Conservation (phyloP, 257 asterid genomes). For the Ilex aquifolium region DNA sequence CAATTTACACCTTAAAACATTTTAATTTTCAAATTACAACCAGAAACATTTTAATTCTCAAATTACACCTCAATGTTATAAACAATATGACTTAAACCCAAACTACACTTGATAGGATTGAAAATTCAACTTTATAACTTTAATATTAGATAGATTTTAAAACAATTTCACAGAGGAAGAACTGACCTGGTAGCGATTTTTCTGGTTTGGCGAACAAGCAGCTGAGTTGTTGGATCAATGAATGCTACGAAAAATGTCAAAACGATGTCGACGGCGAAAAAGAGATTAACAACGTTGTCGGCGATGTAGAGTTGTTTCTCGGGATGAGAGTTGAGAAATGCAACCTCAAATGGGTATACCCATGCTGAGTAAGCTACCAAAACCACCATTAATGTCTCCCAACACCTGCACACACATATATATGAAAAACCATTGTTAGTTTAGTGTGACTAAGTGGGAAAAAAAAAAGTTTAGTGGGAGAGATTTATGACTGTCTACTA, state of each 20-base stretch:
- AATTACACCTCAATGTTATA: too few species aligned
- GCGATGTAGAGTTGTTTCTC: constrained; percentile 31
- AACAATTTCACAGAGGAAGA: neutral
- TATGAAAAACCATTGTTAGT: too few species aligned
- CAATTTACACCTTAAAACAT: too few species aligned
- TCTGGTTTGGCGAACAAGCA: constrained; percentile 46
- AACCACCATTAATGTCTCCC: constrained; percentile 79
- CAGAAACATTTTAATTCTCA: too few species aligned
- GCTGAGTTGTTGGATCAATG: constrained; percentile 67
- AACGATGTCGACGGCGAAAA: constrained; percentile 62
- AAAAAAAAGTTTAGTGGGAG: too few species aligned
- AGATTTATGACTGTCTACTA: too few species aligned
- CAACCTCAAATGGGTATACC: constrained; percentile 77
- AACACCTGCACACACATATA: constrained; percentile 36
- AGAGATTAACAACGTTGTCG: constrained; percentile 58
- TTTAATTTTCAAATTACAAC: too few species aligned
- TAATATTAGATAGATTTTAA: too few species aligned
- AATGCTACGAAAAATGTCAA: constrained; percentile 79
- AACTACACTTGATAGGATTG: too few species aligned
- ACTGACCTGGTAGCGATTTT: constrained; percentile 64
- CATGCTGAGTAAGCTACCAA: constrained; percentile 78
- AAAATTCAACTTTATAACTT: too few species aligned
- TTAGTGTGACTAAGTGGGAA: too few species aligned
- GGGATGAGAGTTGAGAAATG: constrained; percentile 43
- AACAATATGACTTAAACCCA: too few species aligned